phyloP scores from a whole-genome alignment of 345 rosid species.

The Gossypium bickii region DNA sequence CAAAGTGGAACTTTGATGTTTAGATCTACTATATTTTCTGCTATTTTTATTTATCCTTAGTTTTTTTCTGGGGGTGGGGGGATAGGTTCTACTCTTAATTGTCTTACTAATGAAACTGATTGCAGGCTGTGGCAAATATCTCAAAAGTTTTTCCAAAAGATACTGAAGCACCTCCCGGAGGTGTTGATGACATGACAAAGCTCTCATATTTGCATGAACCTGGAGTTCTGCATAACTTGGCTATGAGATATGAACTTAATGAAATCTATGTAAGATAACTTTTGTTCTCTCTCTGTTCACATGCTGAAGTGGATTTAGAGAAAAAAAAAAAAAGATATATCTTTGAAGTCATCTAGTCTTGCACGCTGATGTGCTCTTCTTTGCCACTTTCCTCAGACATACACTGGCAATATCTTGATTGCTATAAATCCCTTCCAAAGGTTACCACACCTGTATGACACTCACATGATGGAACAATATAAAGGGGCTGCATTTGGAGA shows the following conservation, averaged over 20 bases:
- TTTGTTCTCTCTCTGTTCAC: constrained; percentile 12
- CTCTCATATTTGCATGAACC: constrained; percentile 98
- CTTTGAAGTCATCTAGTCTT: constrained; percentile 5
- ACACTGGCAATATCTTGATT: constrained; percentile 95
- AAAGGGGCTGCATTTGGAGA: constrained; percentile 98
- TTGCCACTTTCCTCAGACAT: constrained; percentile 53
- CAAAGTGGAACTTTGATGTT: constrained; percentile 6
- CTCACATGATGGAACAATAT: constrained; percentile 99
- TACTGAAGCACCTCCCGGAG: constrained; percentile 96
- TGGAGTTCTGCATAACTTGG: constrained; percentile 90
- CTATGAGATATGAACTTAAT: constrained; percentile 92
- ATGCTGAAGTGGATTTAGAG: constrained; percentile 11
- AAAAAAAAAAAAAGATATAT: not conserved
- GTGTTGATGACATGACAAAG: constrained; percentile 99
- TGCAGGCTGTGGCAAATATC: constrained; percentile 77
- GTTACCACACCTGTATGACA: constrained; percentile 94
- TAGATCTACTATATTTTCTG: constrained; percentile 6
- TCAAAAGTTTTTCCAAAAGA: constrained; percentile 88
- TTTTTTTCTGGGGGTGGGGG: not conserved
- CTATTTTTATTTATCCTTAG: not conserved
- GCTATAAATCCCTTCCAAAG: constrained; percentile 99
- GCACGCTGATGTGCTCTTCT: constrained; percentile 14
- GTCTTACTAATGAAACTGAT: constrained; percentile 14
- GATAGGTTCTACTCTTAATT: not conserved
- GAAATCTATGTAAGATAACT: constrained; percentile 81